These are phyloP conservation scores for Collybia sp. DNA, from an alignment of 768 basidiomycete species.

Conservation along the genomic window DNA sequence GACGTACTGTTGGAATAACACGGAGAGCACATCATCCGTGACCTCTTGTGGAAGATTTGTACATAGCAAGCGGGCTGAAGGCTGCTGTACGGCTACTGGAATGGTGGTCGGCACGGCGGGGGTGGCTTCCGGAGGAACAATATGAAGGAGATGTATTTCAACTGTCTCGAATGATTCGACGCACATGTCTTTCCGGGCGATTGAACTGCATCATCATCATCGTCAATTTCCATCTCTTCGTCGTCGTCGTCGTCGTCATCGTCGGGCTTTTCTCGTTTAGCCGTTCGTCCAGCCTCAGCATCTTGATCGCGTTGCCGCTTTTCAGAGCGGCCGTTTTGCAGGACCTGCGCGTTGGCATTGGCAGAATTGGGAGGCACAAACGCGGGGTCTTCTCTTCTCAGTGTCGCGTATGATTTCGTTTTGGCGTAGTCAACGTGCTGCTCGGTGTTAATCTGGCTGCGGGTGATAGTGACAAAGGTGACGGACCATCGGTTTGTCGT, in stretches of 20 bases:
- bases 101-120: slow-evolving; percentile 39
- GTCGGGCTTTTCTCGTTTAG: slow-evolving; percentile 69
- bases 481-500: slow-evolving; percentile 87
- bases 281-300: slow-evolving; percentile 41
- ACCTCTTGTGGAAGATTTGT: slow-evolving; percentile 91
- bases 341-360: slow-evolving; percentile 46
- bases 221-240: slow-evolving; percentile 94
- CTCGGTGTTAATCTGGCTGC: slow-evolving; percentile 5
- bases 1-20: slow-evolving; percentile 89
- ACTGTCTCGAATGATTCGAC: slow-evolving; percentile 25
- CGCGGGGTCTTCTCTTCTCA: slow-evolving; percentile 71
- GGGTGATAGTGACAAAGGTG: slow-evolving; percentile 3
- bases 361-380: slow-evolving; percentile 71
- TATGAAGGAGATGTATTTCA: slow-evolving; percentile 25
- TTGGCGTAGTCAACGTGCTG: slow-evolving; percentile 93
- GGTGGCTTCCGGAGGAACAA: slow-evolving; percentile 26
- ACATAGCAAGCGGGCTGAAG: slow-evolving; percentile 63
- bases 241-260: slow-evolving; percentile 65
- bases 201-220: slow-evolving; percentile 65
- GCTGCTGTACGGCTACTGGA: slow-evolving; percentile 29
- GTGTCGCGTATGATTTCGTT: slow-evolving; percentile 82
- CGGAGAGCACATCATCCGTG: slow-evolving; percentile 78
- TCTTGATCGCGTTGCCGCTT: slow-evolving; percentile 71
- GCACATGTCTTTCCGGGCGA: slow-evolving; percentile 40
- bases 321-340: slow-evolving; percentile 31